These are phyloP conservation scores for Sinapis alba DNA, from an alignment of 441 rosid species.

Conservation along the genomic window DNA sequence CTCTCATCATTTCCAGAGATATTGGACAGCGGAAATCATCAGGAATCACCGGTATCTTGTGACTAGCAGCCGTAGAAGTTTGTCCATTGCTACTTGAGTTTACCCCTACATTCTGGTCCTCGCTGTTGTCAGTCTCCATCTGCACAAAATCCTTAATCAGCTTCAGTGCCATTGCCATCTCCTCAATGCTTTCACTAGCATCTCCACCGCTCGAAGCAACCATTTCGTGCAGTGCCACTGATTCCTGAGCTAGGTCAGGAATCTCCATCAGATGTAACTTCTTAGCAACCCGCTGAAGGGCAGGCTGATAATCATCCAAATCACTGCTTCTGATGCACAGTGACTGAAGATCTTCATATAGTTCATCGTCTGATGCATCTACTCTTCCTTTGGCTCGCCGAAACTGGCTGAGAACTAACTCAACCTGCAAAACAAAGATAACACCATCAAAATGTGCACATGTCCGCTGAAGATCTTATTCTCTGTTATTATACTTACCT, in stretches of 20 bases:
- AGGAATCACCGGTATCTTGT: slow-evolving; percentile 70
- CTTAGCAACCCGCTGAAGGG: slow-evolving; percentile 62
- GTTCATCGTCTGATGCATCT: slow-evolving; percentile 63
- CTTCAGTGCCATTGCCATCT: slow-evolving; percentile 78
- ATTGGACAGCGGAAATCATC: slow-evolving; percentile 97
- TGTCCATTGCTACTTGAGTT: slow-evolving; percentile 58
- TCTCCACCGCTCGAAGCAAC: slow-evolving; percentile 70
- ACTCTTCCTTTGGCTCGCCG: slow-evolving; percentile 86
- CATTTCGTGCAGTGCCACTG: slow-evolving; percentile 72
- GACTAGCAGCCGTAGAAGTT: slow-evolving; percentile 58
- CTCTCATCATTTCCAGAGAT: slow-evolving; percentile 92
- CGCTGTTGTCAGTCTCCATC: slow-evolving; percentile 66
- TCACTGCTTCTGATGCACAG: slow-evolving; percentile 60
- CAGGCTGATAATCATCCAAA: slow-evolving; percentile 50
- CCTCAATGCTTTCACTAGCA: slow-evolving; percentile 76
- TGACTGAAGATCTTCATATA: slow-evolving; percentile 64
- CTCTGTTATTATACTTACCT: slow-evolving; percentile 55
- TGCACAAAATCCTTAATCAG: slow-evolving; percentile 85
- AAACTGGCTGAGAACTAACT: slow-evolving; percentile 84
- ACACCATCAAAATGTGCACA: not conserved
- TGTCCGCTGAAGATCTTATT: slow-evolving; percentile 1
- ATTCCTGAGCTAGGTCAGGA: slow-evolving; percentile 79
- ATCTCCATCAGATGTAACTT: slow-evolving; percentile 72
- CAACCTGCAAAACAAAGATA: slow-evolving; percentile 55
- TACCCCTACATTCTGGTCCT: slow-evolving; percentile 49